Conservation (phyloP, 495 filamentous ascomycete genomes). For the Hypoxylon lienhwacheense region DNA sequence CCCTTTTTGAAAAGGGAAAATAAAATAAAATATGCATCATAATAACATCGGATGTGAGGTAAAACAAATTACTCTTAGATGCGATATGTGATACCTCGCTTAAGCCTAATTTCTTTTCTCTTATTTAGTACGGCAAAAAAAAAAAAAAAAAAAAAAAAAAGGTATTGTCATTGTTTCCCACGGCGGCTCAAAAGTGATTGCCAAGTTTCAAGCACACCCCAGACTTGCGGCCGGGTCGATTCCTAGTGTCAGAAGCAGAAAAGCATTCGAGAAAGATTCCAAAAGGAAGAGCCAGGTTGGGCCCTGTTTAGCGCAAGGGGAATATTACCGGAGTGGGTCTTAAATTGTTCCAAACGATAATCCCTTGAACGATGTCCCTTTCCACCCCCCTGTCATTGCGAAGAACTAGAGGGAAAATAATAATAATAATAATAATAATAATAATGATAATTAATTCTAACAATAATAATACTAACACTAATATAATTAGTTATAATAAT, state of each 20-base stretch:
- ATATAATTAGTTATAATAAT: too few relatives aligned
- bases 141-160: too few relatives aligned
- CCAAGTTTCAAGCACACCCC: conserved; percentile 35
- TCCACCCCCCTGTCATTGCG: too few relatives aligned
- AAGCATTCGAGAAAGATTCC: conserved; percentile 42
- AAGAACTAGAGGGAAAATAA: too few relatives aligned
- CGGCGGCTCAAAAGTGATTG: conserved; percentile 31
- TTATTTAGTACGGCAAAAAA: conserved; percentile 23
- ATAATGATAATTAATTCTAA: too few relatives aligned
- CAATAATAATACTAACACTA: too few relatives aligned
- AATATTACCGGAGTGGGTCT: conserved; percentile 41
- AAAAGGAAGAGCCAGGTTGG: conserved; percentile 34
- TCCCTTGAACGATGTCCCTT: conserved; percentile 30
- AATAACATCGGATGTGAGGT: too few relatives aligned
- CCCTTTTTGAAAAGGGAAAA: background rate
- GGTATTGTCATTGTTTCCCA: conserved; percentile 29
- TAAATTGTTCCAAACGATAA: conserved; percentile 30
- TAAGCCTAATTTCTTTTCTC: conserved; percentile 18
- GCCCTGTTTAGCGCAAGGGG: conserved; percentile 40
- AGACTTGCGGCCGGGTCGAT: conserved; percentile 36
- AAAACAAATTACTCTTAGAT: conserved; percentile 25
- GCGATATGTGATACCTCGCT: conserved; percentile 29
- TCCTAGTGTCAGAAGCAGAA: conserved; percentile 30
- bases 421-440: too few relatives aligned
- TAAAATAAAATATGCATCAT: background rate